Conservation (phyloP, 2,329 filamentous ascomycete species). For the Orbilia ellipsospora region DNA sequence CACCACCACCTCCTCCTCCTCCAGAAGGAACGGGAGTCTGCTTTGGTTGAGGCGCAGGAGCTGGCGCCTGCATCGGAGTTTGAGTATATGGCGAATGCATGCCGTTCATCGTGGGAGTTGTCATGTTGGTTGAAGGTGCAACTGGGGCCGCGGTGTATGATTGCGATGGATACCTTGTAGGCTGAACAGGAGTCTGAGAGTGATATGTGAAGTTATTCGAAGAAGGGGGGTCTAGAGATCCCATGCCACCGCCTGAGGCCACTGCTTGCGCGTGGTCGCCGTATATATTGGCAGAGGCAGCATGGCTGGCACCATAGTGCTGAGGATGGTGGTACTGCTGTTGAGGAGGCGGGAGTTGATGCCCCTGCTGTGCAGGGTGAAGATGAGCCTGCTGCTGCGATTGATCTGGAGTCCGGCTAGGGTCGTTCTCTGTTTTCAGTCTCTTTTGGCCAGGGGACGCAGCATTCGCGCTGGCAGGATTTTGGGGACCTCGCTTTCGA, state of each 20-base stretch:
- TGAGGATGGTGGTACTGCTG: conserved; percentile 52
- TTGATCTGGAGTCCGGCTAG: conserved; percentile 49
- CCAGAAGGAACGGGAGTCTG: conserved; percentile 31
- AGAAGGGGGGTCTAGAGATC: conserved; percentile 32
- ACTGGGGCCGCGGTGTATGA: conserved; percentile 45
- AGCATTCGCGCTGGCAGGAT: conserved; percentile 33
- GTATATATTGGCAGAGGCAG: conserved; percentile 42
- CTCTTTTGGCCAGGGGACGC: conserved; percentile 48
- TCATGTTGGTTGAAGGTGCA: conserved; percentile 48
- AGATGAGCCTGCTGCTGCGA: conserved; percentile 49
- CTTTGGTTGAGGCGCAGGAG: conserved; percentile 37
- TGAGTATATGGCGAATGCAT: conserved; percentile 42
- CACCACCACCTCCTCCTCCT: neutral
- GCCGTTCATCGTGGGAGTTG: conserved; percentile 43
- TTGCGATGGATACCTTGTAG: conserved; percentile 37
- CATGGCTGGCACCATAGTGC: conserved; percentile 42
- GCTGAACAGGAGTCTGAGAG: conserved; percentile 43
- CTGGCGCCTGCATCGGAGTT: conserved; percentile 30
- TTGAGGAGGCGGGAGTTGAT: conserved; percentile 44
- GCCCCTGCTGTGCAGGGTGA: conserved; percentile 42
- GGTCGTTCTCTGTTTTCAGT: conserved; percentile 45
- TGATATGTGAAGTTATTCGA: conserved; percentile 46
- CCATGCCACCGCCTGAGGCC: conserved; percentile 34
- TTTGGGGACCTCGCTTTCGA: conserved; percentile 47
- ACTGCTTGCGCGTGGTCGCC: conserved; percentile 42